These are phyloP conservation scores for Colletotrichum phormii DNA, from an alignment of 2,329 filamentous ascomycete genomes.

Conservation along the genomic window DNA sequence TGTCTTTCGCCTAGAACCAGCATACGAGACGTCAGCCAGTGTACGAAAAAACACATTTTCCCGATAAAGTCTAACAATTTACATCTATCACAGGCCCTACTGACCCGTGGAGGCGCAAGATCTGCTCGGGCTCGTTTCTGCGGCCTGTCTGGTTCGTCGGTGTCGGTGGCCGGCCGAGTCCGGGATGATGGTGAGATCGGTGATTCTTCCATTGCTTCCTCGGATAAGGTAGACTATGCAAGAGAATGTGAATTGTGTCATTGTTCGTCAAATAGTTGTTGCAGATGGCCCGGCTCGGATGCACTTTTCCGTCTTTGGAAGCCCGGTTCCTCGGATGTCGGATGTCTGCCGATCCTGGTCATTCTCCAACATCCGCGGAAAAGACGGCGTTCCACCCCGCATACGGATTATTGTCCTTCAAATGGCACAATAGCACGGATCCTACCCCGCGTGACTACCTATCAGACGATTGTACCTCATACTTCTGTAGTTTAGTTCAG, in stretches of 20 bases:
- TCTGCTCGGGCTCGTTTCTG: not conserved
- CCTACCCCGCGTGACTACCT: not conserved
- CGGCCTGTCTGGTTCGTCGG: not conserved
- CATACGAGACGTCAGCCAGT: not conserved
- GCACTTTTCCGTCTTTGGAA: constrained; percentile 20
- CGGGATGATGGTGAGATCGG: not conserved
- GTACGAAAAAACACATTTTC: not conserved
- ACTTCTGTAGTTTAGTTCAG: not conserved
- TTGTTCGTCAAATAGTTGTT: not conserved
- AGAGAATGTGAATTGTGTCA: not conserved
- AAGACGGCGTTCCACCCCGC: not conserved
- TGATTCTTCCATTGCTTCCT: constrained; percentile 8
- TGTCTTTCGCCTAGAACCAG: not conserved
- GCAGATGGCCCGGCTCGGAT: not conserved
- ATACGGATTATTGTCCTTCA: constrained; percentile 2
- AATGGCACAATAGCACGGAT: not conserved
- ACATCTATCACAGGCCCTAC: constrained; percentile 42
- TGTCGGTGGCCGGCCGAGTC: not conserved
- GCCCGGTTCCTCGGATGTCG: not conserved
- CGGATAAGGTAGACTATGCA: not conserved
- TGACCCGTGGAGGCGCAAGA: constrained; percentile 16
- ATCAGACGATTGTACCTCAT: not conserved
- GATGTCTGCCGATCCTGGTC: constrained; percentile 15
- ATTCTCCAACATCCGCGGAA: constrained; percentile 2
- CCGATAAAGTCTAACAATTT: constrained; percentile 36